Evolutionary conservation across 768 basidiomycete genomes (phyloP).

Genomic region (Serpula lacrymans): DNA sequence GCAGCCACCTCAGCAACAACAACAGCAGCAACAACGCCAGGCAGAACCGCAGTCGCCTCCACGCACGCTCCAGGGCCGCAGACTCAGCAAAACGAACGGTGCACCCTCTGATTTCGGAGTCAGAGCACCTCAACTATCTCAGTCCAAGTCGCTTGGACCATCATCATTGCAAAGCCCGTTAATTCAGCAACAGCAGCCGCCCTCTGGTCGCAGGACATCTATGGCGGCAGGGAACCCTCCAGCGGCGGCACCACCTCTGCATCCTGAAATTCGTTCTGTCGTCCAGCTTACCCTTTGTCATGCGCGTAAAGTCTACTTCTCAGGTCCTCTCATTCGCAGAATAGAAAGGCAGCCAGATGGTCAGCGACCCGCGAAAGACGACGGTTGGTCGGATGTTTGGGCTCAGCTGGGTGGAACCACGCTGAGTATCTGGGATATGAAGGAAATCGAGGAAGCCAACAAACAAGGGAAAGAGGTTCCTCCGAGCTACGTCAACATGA

Average conservation of each 20-base stretch:
- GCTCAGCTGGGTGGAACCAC: conserved; percentile 88
- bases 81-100: no score
- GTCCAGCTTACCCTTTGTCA: conserved; percentile 73
- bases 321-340: conserved; percentile 74
- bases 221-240: conserved; percentile 8
- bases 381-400: conserved; percentile 84
- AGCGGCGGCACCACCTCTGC: conserved; percentile 45
- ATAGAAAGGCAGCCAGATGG: conserved; percentile 80
- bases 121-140: conserved; percentile 28
- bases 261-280: conserved; percentile 80
- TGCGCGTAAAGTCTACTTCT: conserved; percentile 84
- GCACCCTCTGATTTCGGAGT: conserved; percentile 16
- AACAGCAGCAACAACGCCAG: conserved; percentile 1
- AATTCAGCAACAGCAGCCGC: conserved; percentile 18
- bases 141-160: conserved; percentile 30
- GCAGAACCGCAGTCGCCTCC: conserved; percentile 1
- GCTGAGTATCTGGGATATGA: conserved; percentile 91
- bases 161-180: conserved; percentile 18
- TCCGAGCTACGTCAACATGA: conserved; percentile 82
- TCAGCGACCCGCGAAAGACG: conserved; percentile 63
- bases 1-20: conserved; percentile 9
- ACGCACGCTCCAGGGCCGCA: not conserved
- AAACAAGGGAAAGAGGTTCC: conserved; percentile 79
- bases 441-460: conserved; percentile 79
- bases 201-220: conserved; percentile 16